Base-by-base conservation (phyloP, 2,329 filamentous ascomycete species). In the Diplocarpon rosae region DNA sequence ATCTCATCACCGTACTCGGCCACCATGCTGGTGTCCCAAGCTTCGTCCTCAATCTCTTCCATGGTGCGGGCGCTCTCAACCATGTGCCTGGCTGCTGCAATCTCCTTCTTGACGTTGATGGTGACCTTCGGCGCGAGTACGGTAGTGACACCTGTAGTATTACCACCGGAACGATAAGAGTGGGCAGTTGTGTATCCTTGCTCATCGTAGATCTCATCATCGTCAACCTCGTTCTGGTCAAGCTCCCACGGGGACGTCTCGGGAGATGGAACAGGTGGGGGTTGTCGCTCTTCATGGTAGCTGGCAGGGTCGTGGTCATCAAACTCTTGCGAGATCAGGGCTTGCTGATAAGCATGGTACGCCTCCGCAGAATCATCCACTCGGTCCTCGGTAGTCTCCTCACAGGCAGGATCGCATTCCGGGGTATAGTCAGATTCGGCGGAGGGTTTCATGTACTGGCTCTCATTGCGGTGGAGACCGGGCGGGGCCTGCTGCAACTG, bases 1-100 rank as follows among this genome's bases (percentile, higher is more conserved):
- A 98, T 96, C 58, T 98, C 92, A 13, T 95, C 87, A 38, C 84
- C 83, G 59, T 98, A 98, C 62, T 96, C 90, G 10, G 89, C 85
- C 40, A 96, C 92, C 92, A 98, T 96, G 62, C 85, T 95, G 29
- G 90, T 87, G 61, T 96, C 92, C 79, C 84, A 94, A 42, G 75
- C 71, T 61, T 96, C 90, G 52, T 95, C 90, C 50, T 94, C 85
- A 36, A 88, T 70, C 46, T 95, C 88, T 46, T 92, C 85, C 4
- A 68, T 63, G 1, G 78, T 79, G 27, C 59, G 50, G 14, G 52
- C 37, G 17, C 48, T 50, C 43, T 62, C 59, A 16, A 61, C 56
- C 24, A 57, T 37, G 16, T 53, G 47, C 37, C 56, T 56, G 14
- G 80, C 79, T 39, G 71, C 67, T 35, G 83, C 79, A 33, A 96